A percentile compares a stretch with the other conserved stretches of the same genome.
Conservation (phyloP, 2,329 filamentous ascomycete genomes). For the Ophiognomonia clavigignenti-juglandacearum region DNA sequence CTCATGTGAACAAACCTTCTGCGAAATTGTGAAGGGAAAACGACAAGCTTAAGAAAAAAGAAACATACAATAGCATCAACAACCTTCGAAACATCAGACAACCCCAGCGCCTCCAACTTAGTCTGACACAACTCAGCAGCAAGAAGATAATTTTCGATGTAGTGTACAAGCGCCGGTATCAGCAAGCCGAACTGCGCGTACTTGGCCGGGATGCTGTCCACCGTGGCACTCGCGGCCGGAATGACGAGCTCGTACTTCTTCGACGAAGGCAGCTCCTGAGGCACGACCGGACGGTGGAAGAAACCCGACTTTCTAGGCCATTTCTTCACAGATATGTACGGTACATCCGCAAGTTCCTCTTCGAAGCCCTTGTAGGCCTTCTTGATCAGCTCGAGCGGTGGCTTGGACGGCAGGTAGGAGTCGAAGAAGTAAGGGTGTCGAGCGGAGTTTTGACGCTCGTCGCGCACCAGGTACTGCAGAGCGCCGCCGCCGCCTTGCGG, state of each 20-base stretch:
- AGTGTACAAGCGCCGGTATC: slow-evolving; percentile 68
- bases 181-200: slow-evolving; percentile 52
- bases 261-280: slow-evolving; percentile 22
- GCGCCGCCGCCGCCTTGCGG: slow-evolving; percentile 7
- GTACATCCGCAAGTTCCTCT: slow-evolving; percentile 35
- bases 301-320: slow-evolving; percentile 57
- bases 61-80: slow-evolving; percentile 54
- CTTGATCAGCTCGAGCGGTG: slow-evolving; percentile 34
- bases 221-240: slow-evolving; percentile 40
- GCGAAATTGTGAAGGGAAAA: too few relatives aligned
- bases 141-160: slow-evolving; percentile 60
- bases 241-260: slow-evolving; percentile 42
- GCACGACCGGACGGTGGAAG: slow-evolving; percentile 37
- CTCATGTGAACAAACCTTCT: too few relatives aligned
- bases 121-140: slow-evolving; percentile 55
- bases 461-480: slow-evolving; percentile 34
- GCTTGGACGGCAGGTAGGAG: slow-evolving; percentile 38
- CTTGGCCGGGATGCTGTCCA: slow-evolving; percentile 41
- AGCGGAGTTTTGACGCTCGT: slow-evolving; percentile 16
- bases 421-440: slow-evolving; percentile 37
- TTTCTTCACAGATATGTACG: slow-evolving; percentile 43
- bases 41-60: too few relatives aligned
- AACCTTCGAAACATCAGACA: slow-evolving; percentile 52
- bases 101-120: slow-evolving; percentile 45
- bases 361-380: slow-evolving; percentile 31